Conservation (phyloP, 2,329 filamentous ascomycete species). For the Microcyclosporella mali region DNA sequence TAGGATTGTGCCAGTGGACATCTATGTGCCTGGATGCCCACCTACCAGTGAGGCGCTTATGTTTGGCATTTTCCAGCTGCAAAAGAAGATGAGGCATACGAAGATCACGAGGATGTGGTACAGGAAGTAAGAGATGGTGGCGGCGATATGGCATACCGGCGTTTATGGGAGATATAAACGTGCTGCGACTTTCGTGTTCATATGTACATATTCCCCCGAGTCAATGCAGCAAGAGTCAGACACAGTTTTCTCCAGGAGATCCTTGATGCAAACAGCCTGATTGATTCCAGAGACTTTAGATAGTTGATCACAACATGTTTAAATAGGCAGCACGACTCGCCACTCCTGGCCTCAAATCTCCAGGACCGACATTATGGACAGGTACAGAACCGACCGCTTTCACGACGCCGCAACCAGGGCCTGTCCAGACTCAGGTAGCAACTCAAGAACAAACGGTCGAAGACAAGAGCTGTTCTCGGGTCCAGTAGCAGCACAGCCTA, state of each 20-base stretch:
- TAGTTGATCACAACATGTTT: too few species aligned
- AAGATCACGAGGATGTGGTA: slow-evolving; percentile 53
- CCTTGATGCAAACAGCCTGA: too few species aligned
- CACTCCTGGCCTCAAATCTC: too few species aligned
- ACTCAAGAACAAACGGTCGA: too few species aligned
- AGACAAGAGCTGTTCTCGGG: too few species aligned
- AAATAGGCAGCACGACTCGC: too few species aligned
- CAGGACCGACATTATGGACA: too few species aligned
- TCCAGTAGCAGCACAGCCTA: too few species aligned
- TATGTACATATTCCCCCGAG: slow-evolving; percentile 17
- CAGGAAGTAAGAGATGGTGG: slow-evolving; percentile 35
- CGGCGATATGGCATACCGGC: slow-evolving; percentile 10
- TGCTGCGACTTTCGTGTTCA: slow-evolving; percentile 13
- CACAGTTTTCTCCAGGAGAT: neutral
- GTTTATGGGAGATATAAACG: slow-evolving; percentile 11
- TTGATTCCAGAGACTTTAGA: too few species aligned
- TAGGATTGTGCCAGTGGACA: slow-evolving; percentile 70
- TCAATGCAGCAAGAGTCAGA: neutral
- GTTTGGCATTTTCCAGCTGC: slow-evolving; percentile 65
- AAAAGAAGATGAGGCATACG: slow-evolving; percentile 64
- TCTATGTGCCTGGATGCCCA: slow-evolving; percentile 70
- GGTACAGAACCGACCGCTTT: too few species aligned
- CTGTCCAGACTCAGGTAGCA: too few species aligned
- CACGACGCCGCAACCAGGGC: too few species aligned
- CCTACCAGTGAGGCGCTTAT: slow-evolving; percentile 49